phyloP scores from a whole-genome alignment of 306 rosid genomes.

The Cotoneaster glaucophyllus region DNA sequence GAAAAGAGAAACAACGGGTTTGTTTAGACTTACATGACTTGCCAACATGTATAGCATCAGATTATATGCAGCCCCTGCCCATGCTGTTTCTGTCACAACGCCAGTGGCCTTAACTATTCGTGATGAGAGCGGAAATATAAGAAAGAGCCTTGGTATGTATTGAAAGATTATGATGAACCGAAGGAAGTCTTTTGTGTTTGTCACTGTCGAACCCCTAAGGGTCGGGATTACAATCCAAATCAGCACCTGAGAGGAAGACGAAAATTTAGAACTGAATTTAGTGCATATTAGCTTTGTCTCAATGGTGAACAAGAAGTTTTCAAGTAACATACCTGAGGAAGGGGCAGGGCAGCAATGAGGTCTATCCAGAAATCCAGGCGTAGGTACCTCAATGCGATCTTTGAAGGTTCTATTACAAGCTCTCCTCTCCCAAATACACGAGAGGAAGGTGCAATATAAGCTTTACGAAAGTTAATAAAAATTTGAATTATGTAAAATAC shows the following conservation, averaged over 20 bases:
- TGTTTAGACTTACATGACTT: constrained; percentile 72
- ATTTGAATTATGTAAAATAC: constrained; percentile 43
- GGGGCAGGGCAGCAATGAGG: constrained; percentile 48
- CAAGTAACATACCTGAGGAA: constrained; percentile 38
- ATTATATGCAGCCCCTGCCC: constrained; percentile 99
- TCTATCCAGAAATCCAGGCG: constrained; percentile 34
- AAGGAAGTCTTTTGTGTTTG: constrained; percentile 75
- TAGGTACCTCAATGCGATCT: constrained; percentile 40
- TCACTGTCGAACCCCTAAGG: constrained; percentile 74
- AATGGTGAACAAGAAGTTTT: background rate
- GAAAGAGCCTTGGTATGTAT: constrained; percentile 69
- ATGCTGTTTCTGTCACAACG: constrained; percentile 82
- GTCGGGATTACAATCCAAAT: constrained; percentile 81
- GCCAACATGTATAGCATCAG: constrained; percentile 92
- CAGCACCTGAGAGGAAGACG: constrained; percentile 53
- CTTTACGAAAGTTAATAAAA: constrained; percentile 36
- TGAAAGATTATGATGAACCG: constrained; percentile 74
- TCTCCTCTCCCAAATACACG: constrained; percentile 61
- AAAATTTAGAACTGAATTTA: background rate
- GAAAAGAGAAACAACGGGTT: background rate
- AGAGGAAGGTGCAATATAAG: constrained; percentile 51
- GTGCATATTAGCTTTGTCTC: background rate
- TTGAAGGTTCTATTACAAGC: constrained; percentile 42
- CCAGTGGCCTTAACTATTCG: constrained; percentile 85
- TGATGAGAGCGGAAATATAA: constrained; percentile 81